Conservation (phyloP, 495 filamentous ascomycete species). For the Lophium mytilinum region DNA sequence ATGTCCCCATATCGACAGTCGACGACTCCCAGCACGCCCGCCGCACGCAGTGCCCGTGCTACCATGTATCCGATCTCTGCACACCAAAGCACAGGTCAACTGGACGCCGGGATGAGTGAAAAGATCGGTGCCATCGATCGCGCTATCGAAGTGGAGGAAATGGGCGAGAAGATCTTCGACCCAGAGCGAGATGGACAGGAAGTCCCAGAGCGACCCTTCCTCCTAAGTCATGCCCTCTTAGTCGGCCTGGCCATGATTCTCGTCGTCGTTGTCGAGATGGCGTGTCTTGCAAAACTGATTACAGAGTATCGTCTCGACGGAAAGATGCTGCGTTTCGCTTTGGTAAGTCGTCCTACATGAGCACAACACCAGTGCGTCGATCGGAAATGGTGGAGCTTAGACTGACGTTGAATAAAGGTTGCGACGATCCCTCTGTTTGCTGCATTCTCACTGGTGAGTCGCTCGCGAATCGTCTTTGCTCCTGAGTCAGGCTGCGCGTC, state of each 20-base stretch:
- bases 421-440: slow-evolving; percentile 31
- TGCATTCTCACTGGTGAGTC: slow-evolving; percentile 24
- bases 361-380: background rate
- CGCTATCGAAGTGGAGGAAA: slow-evolving; percentile 24
- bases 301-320: slow-evolving; percentile 18
- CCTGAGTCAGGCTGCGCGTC: slow-evolving; percentile 1
- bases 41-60: slow-evolving; percentile 4
- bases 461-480: slow-evolving; percentile 1
- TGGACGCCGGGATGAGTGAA: slow-evolving; percentile 25
- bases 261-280: slow-evolving; percentile 23
- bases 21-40: background rate
- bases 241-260: slow-evolving; percentile 28
- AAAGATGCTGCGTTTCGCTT: slow-evolving; percentile 25
- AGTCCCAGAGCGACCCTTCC: slow-evolving; percentile 17
- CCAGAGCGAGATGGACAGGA: slow-evolving; percentile 20
- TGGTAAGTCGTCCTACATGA: slow-evolving; percentile 12
- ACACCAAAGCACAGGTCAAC: slow-evolving; percentile 9
- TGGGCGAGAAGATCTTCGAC: slow-evolving; percentile 26
- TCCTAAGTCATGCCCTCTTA: slow-evolving; percentile 23
- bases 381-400: background rate
- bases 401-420: slow-evolving; percentile 23
- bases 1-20: slow-evolving; percentile 8
- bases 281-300: slow-evolving; percentile 21
- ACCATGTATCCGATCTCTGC: slow-evolving; percentile 23
- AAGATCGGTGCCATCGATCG: slow-evolving; percentile 27